Evolutionary conservation across 768 basidiomycete species (phyloP).

Genomic region (Pisolithus microcarpus): DNA sequence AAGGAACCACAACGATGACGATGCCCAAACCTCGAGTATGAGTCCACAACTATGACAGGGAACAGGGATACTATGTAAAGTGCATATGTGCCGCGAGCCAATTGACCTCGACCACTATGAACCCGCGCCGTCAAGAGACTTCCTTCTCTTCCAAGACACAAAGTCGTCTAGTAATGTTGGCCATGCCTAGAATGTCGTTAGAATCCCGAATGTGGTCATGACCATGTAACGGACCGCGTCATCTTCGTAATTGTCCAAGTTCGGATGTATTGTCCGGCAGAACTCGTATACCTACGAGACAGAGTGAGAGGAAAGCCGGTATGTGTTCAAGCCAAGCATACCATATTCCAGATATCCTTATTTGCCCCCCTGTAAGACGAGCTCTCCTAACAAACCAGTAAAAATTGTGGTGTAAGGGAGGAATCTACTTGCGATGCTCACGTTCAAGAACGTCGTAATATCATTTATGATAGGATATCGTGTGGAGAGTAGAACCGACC

Average conservation of each 20-base stretch:
- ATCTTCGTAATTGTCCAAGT: conserved; percentile 61
- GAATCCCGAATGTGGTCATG: background rate
- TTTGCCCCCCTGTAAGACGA: conserved; percentile 70
- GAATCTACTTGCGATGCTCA: conserved; percentile 24
- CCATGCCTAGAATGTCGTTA: conserved; percentile 52
- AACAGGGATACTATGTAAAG: no score
- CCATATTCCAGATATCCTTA: conserved; percentile 86
- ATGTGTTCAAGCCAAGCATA: conserved; percentile 23
- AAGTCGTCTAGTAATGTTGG: conserved; percentile 79
- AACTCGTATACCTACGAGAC: conserved; percentile 65
- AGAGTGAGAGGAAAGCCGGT: background rate
- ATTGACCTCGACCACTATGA: background rate
- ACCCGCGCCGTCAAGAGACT: conserved; percentile 3
- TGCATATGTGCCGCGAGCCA: conserved; percentile 1
- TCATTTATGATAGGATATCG: conserved; percentile 61
- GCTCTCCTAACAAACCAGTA: conserved; percentile 27
- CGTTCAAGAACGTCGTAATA: conserved; percentile 59
- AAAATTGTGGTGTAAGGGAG: background rate
- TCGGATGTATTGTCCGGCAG: conserved; percentile 51
- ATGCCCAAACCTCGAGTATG: no score
- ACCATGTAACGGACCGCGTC: conserved; percentile 52
- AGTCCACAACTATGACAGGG: no score
- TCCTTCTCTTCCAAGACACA: conserved; percentile 52
- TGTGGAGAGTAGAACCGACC: conserved; percentile 67
- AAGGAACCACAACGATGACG: no score